Conservation (phyloP, 257 asterid species). For the Scutellaria barbata region DNA sequence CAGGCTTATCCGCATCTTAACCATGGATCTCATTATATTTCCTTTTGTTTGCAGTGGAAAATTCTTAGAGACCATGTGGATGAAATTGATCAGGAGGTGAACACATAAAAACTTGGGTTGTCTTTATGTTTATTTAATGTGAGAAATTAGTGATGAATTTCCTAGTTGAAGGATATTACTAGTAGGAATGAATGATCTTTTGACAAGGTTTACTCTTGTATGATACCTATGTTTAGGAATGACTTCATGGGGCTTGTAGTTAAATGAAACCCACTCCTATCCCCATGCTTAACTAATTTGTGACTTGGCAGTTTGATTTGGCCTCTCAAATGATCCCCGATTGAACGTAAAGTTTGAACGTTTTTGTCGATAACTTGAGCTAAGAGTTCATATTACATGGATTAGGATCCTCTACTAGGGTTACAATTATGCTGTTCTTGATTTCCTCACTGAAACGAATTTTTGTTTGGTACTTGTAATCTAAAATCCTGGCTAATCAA, state of each 20-base stretch:
- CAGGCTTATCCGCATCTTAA: background rate
- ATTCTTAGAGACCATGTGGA: conserved; percentile 72
- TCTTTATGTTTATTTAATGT: background rate
- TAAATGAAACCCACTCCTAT: conserved; percentile 20
- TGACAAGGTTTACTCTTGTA: conserved; percentile 13
- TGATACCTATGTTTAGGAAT: conserved; percentile 15
- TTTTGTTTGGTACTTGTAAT: too few relatives aligned
- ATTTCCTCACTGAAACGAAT: too few relatives aligned
- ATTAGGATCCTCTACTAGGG: too few relatives aligned
- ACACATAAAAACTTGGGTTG: conserved; percentile 25
- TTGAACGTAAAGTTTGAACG: too few relatives aligned
- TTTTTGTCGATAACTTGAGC: too few relatives aligned
- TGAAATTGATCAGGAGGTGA: conserved; percentile 74
- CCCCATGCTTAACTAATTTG: conserved; percentile 5
- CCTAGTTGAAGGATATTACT: conserved; percentile 20
- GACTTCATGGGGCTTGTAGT: conserved; percentile 31
- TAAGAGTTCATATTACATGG: too few relatives aligned
- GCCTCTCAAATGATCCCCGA: too few relatives aligned
- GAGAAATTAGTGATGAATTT: background rate
- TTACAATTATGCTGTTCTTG: too few relatives aligned
- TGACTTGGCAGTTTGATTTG: background rate
- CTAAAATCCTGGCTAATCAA: too few relatives aligned
- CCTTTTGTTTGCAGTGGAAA: conserved; percentile 65
- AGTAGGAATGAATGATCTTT: conserved; percentile 14
- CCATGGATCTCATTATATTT: conserved; percentile 19